These are phyloP conservation scores for Cyphellophora attinorum DNA, from an alignment of 2,329 filamentous ascomycete species.

Conservation along the genomic window DNA sequence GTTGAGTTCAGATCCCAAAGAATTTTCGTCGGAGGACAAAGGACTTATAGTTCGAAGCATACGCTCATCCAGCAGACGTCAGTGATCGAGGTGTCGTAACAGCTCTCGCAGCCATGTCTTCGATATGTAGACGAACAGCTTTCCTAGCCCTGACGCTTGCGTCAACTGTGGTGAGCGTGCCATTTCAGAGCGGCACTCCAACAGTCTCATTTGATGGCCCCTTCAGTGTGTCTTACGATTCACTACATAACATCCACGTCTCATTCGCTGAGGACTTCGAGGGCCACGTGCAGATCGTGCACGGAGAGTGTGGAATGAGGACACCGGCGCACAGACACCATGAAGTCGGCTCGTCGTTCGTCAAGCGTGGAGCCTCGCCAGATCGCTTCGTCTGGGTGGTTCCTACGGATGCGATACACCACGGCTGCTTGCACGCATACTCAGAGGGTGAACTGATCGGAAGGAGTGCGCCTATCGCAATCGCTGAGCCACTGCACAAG, in stretches of 20 bases:
- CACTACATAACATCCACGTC: slow-evolving; percentile 41
- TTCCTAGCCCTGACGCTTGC: too few relatives aligned
- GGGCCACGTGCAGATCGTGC: slow-evolving; percentile 34
- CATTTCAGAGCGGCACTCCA: too few relatives aligned
- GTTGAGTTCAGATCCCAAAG: too few relatives aligned
- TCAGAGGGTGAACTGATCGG: slow-evolving; percentile 17
- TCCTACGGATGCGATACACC: slow-evolving; percentile 21
- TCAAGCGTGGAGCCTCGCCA: slow-evolving; percentile 28
- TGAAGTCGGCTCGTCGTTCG: slow-evolving; percentile 31
- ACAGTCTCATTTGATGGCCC: slow-evolving; percentile 23
- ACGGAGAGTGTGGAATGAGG: slow-evolving; percentile 34
- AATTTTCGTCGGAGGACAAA: too few relatives aligned
- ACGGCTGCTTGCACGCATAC: slow-evolving; percentile 27
- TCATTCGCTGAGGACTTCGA: slow-evolving; percentile 32
- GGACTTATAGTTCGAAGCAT: too few relatives aligned
- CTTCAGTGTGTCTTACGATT: slow-evolving; percentile 26
- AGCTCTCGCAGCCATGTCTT: too few relatives aligned
- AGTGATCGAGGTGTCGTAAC: too few relatives aligned
- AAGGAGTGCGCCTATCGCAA: slow-evolving; percentile 8
- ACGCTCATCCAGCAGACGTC: too few relatives aligned
- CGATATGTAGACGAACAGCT: too few relatives aligned
- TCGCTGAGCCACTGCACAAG: slow-evolving; percentile 9
- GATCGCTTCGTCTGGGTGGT: slow-evolving; percentile 34
- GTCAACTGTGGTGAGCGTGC: too few relatives aligned
- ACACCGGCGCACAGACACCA: slow-evolving; percentile 30